Evolutionary conservation across 768 basidiomycete genomes (phyloP).

Genomic region (Amanita rubescens): DNA sequence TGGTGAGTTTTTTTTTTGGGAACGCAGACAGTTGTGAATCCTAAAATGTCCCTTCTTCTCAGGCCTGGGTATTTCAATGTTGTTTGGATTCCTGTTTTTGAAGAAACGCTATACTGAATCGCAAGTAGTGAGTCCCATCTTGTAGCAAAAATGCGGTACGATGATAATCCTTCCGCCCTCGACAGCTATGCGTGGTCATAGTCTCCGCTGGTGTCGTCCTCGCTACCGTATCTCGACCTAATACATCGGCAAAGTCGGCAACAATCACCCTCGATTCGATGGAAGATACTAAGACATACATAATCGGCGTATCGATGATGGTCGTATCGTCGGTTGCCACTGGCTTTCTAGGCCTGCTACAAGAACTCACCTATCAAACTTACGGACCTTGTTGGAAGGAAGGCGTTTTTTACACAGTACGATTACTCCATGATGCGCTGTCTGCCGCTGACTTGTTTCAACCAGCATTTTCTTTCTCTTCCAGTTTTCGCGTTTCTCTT

Average conservation of each 20-base stretch:
- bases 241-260: constrained; percentile 15
- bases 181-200: constrained; percentile 53
- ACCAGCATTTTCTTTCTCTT: constrained; percentile 72
- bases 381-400: constrained; percentile 82
- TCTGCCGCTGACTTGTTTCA: neutral
- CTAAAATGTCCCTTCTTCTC: constrained; percentile 5
- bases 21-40: neutral
- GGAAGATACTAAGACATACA: constrained; percentile 40
- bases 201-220: constrained; percentile 68
- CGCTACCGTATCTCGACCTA: constrained; percentile 60
- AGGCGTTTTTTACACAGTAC: constrained; percentile 77
- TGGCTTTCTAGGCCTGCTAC: constrained; percentile 61
- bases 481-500: constrained; percentile 64
- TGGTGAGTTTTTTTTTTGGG: constrained; percentile 36
- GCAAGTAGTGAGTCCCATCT: constrained; percentile 47
- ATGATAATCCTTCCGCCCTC: neutral
- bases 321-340: constrained; percentile 58
- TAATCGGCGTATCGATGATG: constrained; percentile 64
- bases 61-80: constrained; percentile 76
- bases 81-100: constrained; percentile 55
- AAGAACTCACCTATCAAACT: constrained; percentile 65
- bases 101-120: constrained; percentile 48
- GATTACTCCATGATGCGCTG: neutral
- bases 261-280: constrained; percentile 12
- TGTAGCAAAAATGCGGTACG: neutral